These are phyloP conservation scores for Coffea eugenioides DNA, from an alignment of 257 asterid species.

Conservation along the genomic window DNA sequence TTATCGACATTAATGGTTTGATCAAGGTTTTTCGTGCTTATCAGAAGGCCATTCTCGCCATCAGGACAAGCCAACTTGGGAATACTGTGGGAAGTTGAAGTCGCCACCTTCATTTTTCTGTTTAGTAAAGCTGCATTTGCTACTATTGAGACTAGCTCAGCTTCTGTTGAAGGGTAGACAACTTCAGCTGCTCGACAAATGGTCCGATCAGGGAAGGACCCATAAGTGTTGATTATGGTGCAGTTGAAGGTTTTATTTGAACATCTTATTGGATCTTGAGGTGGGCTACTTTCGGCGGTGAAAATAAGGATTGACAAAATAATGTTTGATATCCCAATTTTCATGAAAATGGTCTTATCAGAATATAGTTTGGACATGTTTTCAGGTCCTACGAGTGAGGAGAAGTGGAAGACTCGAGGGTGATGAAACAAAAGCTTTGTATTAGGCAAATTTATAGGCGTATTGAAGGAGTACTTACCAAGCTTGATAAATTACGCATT, in stretches of 20 bases:
- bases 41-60: conserved; percentile 44
- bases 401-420: neutral
- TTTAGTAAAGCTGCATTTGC: conserved; percentile 37
- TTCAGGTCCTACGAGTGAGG: neutral
- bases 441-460: too few species aligned
- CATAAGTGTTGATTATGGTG: conserved; percentile 20
- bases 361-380: neutral
- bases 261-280: conserved; percentile 21
- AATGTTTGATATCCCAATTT: neutral
- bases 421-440: neutral
- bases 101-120: conserved; percentile 47
- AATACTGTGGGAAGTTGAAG: conserved; percentile 63
- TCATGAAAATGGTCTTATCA: neutral
- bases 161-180: conserved; percentile 46
- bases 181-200: conserved; percentile 50
- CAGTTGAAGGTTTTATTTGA: neutral
- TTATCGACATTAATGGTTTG: conserved; percentile 25
- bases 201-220: neutral
- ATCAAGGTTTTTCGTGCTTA: conserved; percentile 52
- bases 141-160: conserved; percentile 43
- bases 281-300: conserved; percentile 14
- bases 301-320: neutral
- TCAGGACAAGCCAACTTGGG: conserved; percentile 65
- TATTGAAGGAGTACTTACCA: too few species aligned
- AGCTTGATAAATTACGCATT: neutral